phyloP scores from a whole-genome alignment of 1,139 yeast genomes.

The Pichia sp. region DNA sequence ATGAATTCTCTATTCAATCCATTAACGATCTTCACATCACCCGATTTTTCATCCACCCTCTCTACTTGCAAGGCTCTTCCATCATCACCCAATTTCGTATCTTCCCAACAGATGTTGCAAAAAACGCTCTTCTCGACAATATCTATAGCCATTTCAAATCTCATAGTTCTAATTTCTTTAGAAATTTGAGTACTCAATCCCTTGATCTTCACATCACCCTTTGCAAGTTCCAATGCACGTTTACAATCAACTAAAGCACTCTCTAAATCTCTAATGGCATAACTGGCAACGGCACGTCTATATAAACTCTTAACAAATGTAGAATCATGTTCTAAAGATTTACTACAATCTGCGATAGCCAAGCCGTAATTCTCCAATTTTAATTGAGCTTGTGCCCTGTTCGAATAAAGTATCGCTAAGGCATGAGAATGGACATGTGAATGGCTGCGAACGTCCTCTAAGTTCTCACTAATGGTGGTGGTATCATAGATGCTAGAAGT shows the following conservation, averaged over 20 bases:
- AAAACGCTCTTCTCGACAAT: constrained; percentile 45
- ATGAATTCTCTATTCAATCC: constrained; percentile 47
- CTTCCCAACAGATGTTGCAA: constrained; percentile 38
- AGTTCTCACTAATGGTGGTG: constrained; percentile 5
- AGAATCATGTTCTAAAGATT: constrained; percentile 63
- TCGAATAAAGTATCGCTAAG: constrained; percentile 65
- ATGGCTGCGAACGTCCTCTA: constrained; percentile 8
- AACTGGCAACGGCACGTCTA: constrained; percentile 76
- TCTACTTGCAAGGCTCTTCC: constrained; percentile 32
- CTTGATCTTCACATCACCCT: constrained; percentile 74
- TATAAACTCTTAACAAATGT: constrained; percentile 69
- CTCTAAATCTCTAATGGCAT: constrained; percentile 70
- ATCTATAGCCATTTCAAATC: constrained; percentile 84
- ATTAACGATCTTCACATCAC: constrained; percentile 9
- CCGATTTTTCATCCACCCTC: constrained; percentile 3
- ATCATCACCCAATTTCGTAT: constrained; percentile 33
- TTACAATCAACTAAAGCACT: constrained; percentile 70
- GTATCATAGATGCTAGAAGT: background rate
- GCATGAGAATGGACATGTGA: constrained; percentile 9
- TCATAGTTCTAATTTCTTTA: constrained; percentile 61
- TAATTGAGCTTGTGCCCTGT: constrained; percentile 86
- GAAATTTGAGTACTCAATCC: constrained; percentile 59
- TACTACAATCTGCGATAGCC: constrained; percentile 71
- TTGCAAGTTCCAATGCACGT: constrained; percentile 46
- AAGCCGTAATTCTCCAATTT: constrained; percentile 81